Evolutionary conservation across 257 asterid species (phyloP).

Genomic region (Solanum paucissectum): DNA sequence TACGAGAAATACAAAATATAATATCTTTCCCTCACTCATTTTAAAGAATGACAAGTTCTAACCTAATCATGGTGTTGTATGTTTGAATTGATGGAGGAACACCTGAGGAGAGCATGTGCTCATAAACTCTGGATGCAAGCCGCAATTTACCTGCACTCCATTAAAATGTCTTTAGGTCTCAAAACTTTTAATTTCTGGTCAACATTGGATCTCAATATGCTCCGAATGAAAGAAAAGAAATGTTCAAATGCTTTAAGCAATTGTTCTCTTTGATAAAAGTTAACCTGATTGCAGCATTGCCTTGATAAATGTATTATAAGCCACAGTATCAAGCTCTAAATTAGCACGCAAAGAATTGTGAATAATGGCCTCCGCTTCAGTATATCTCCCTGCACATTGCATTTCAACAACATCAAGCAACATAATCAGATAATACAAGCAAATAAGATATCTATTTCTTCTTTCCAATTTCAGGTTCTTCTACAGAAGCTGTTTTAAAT

Average conservation of each 20-base stretch:
- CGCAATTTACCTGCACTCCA: slow-evolving; percentile 60
- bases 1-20: background rate
- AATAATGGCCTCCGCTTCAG: slow-evolving; percentile 50
- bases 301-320: slow-evolving; percentile 85
- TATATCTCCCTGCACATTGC: slow-evolving; percentile 48
- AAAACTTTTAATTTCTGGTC: background rate
- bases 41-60: background rate
- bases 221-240: background rate
- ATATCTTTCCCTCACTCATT: background rate
- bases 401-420: background rate
- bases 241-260: background rate
- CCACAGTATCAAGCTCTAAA: slow-evolving; percentile 85
- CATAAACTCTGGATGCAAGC: slow-evolving; percentile 55
- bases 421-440: background rate
- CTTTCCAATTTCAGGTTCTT: background rate
- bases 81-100: slow-evolving; percentile 74
- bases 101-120: slow-evolving; percentile 55
- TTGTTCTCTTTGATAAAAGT: background rate
- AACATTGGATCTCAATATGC: slow-evolving; percentile 11
- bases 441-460: background rate
- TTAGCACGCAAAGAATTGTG: slow-evolving; percentile 37
- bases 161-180: background rate
- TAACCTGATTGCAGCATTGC: slow-evolving; percentile 85
- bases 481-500: background rate
- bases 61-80: slow-evolving; percentile 94